Percentiles rank a stretch among this genome's conserved stretches.
Conservation (phyloP, 2,329 filamentous ascomycete genomes). For the Westerdykella sp. region DNA sequence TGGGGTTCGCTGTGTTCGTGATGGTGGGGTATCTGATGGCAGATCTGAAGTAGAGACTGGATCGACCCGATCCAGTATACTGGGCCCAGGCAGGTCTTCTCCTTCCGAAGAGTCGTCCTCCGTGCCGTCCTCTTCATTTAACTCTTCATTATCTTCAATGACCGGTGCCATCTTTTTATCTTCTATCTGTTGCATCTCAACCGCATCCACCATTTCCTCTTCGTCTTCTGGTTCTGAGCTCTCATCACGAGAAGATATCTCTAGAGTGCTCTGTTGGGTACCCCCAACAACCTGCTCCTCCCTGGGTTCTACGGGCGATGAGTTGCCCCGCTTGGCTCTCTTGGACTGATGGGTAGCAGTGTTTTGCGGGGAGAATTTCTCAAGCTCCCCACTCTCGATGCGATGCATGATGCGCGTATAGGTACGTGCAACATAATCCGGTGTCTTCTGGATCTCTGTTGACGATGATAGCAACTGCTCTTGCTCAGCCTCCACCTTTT, state of each 20-base stretch:
- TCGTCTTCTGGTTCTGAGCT: constrained; percentile 2
- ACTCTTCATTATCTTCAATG: constrained; percentile 9
- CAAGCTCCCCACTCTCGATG: constrained; percentile 15
- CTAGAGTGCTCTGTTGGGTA: constrained; percentile 13
- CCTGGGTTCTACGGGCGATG: neutral
- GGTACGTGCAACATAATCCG: constrained; percentile 15
- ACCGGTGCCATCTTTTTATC: neutral
- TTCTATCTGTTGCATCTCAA: neutral
- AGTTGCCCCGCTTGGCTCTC: neutral
- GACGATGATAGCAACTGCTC: constrained; percentile 12
- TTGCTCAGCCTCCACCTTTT: neutral
- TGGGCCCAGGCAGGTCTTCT: constrained; percentile 2
- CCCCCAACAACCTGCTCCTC: neutral
- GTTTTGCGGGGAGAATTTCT: neutral
- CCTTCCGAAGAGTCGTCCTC: neutral
- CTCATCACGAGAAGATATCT: constrained; percentile 15
- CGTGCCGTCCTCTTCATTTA: constrained; percentile 1
- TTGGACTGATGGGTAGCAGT: no score
- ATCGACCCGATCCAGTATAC: neutral
- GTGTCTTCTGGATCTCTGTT: constrained; percentile 20
- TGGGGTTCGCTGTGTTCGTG: no score
- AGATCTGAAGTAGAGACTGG: constrained; percentile 8
- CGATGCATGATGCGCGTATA: constrained; percentile 12
- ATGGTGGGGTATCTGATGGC: constrained; percentile 1
- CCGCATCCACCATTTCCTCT: neutral